Conservation (phyloP, 2,329 filamentous ascomycete genomes). For the Trichoderma aggressivum region DNA sequence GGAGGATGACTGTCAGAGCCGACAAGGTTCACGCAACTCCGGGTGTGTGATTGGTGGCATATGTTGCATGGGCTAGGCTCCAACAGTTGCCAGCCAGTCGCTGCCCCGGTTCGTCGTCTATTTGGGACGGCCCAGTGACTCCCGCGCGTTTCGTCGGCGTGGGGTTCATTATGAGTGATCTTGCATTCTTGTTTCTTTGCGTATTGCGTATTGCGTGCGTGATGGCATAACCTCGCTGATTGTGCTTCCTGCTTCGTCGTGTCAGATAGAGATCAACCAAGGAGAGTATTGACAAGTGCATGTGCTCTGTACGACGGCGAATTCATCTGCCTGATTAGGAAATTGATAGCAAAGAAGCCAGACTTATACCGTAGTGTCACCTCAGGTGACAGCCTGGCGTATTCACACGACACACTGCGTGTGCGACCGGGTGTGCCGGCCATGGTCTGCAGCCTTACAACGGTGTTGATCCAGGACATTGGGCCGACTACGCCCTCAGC, state of each 20-base stretch:
- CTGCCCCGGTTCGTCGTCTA: constrained; percentile 11
- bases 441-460: not conserved
- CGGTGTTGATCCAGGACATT: not conserved
- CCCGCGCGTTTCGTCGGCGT: constrained; percentile 12
- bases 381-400: not conserved
- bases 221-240: not conserved
- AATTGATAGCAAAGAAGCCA: not conserved
- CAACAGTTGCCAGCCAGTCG: constrained; percentile 11
- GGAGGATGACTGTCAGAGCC: not conserved
- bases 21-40: not conserved
- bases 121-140: constrained; percentile 15
- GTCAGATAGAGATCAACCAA: not conserved
- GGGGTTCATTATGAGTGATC: not conserved
- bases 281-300: not conserved
- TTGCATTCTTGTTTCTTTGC: not conserved
- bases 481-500: not conserved
- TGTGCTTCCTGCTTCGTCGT: not conserved
- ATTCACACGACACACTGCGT: not conserved
- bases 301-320: not conserved
- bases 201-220: not conserved
- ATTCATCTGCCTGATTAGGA: not conserved
- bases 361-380: not conserved
- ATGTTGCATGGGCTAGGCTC: not conserved
- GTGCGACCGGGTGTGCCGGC: not conserved
- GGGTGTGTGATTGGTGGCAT: constrained; percentile 7